phyloP scores from a whole-genome alignment of 2,329 filamentous ascomycete species.

The Pseudogymnoascus sp. region DNA sequence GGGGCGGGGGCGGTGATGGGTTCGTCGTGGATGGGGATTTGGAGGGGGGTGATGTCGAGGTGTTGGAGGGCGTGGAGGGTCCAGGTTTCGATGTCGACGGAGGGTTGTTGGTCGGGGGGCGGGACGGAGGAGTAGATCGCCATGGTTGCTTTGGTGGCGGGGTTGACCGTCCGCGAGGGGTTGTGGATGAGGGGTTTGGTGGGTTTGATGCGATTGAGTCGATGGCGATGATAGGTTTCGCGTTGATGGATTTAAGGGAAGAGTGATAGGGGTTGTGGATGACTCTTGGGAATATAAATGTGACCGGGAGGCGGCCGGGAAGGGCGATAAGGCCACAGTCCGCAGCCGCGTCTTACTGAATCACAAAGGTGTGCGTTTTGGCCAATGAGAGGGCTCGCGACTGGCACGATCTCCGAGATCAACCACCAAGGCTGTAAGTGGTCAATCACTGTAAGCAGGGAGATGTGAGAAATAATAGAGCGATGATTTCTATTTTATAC shows the following conservation, averaged over 20 bases:
- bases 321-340: conserved; percentile 2
- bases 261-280: not conserved
- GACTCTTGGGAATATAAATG: not conserved
- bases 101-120: conserved; percentile 35
- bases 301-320: not conserved
- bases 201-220: not conserved
- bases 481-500: not conserved
- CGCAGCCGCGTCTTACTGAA: not conserved
- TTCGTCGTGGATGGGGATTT: conserved; percentile 32
- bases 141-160: conserved; percentile 29
- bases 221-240: not conserved
- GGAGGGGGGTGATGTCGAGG: not conserved
- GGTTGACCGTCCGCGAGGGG: not conserved
- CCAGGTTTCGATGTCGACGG: conserved; percentile 59
- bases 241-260: not conserved
- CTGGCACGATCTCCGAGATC: not conserved
- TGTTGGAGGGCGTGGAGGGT: conserved; percentile 47
- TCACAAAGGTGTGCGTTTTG: not conserved
- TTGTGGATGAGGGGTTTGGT: not conserved
- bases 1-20: conserved; percentile 26
- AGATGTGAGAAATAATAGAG: not conserved
- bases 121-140: conserved; percentile 47
- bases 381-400: not conserved
- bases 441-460: not conserved
- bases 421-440: not conserved